Conservation (phyloP, 176 grass and related monocot species). For the Hyparrhenia diplandra region DNA sequence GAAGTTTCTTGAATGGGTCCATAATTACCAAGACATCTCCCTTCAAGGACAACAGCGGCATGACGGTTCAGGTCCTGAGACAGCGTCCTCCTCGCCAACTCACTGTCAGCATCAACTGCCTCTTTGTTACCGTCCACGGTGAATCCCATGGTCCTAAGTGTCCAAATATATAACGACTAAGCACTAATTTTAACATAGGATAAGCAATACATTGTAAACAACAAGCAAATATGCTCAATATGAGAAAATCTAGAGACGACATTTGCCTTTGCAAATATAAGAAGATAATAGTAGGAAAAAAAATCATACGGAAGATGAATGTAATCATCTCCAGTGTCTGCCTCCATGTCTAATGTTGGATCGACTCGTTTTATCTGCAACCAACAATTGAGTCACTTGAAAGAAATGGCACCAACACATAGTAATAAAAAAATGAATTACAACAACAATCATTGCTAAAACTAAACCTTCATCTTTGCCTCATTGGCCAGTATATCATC, state of each 20-base stretch:
- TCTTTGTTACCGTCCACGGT: slow-evolving; percentile 80
- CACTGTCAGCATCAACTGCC: slow-evolving; percentile 58
- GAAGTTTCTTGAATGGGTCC: background rate
- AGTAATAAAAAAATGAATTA: slow-evolving; percentile 15
- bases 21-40: slow-evolving; percentile 63
- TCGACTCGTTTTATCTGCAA: slow-evolving; percentile 92
- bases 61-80: slow-evolving; percentile 94
- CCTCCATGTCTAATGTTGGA: slow-evolving; percentile 98
- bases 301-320: slow-evolving; percentile 69
- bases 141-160: slow-evolving; percentile 87
- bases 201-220: slow-evolving; percentile 9
- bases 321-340: slow-evolving; percentile 90
- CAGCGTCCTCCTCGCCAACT: slow-evolving; percentile 64
- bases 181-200: background rate
- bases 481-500: slow-evolving; percentile 96
- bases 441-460: background rate
- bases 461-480: slow-evolving; percentile 61
- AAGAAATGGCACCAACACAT: slow-evolving; percentile 12
- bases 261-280: slow-evolving; percentile 17
- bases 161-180: slow-evolving; percentile 15
- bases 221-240: background rate
- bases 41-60: slow-evolving; percentile 97
- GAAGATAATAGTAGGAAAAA: slow-evolving; percentile 13
- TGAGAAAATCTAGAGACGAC: background rate
- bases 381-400: slow-evolving; percentile 12